Conservation (phyloP, 225 moss, liverwort and hornwort species). For the Polytrichum commune region DNA sequence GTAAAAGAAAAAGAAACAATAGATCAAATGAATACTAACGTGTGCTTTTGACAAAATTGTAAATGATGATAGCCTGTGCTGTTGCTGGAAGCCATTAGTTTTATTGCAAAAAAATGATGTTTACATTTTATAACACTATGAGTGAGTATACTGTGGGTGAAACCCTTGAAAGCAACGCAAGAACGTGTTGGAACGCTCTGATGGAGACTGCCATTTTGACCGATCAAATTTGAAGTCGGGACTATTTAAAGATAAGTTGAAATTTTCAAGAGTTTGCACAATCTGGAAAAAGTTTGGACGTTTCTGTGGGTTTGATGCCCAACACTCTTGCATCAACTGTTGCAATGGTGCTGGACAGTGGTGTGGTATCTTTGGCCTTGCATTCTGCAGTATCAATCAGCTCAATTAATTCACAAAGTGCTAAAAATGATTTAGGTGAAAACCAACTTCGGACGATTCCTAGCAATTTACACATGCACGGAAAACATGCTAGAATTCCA, state of each 20-base stretch:
- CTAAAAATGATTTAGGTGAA: not conserved
- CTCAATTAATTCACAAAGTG: not conserved
- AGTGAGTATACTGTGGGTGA: not conserved
- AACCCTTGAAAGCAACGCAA: not conserved
- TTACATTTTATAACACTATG: too few species aligned
- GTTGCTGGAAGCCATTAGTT: too few species aligned
- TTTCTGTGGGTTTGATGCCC: conserved; percentile 60
- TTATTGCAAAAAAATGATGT: too few species aligned
- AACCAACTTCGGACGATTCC: not conserved
- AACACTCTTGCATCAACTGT: conserved; percentile 85
- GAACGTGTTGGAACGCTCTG: not conserved
- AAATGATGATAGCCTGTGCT: too few species aligned
- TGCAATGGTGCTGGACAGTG: conserved; percentile 45
- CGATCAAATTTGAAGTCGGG: conserved; percentile 24
- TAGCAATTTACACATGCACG: not conserved
- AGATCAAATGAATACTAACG: too few species aligned
- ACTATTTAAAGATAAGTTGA: conserved; percentile 27
- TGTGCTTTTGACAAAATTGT: too few species aligned
- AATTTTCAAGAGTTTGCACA: conserved; percentile 52
- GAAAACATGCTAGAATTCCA: not conserved
- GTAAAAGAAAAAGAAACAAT: too few species aligned
- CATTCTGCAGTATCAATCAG: conserved; percentile 14
- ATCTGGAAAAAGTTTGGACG: conserved; percentile 78
- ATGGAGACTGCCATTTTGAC: not conserved
- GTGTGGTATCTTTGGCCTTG: conserved; percentile 56